Conservation (phyloP, 768 basidiomycete species). For the Lactifluus piperatus region DNA sequence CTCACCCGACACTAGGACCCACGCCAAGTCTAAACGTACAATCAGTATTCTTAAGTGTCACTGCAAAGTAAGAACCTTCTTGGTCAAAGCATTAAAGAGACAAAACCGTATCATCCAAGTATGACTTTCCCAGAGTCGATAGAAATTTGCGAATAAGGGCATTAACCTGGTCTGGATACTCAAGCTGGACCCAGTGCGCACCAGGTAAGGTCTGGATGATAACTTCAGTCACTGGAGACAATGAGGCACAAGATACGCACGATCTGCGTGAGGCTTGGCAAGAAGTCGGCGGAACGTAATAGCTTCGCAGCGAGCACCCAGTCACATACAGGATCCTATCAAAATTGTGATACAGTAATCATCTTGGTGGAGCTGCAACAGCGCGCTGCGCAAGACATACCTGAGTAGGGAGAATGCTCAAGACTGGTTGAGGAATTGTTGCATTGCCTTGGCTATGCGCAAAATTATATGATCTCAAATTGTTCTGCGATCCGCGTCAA, state of each 20-base stretch:
- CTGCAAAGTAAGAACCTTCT: no score
- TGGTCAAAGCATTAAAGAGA: no score
- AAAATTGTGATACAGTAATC: not conserved
- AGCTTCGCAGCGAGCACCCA: constrained; percentile 28
- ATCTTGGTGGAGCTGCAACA: not conserved
- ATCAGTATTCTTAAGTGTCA: no score
- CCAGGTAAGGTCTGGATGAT: constrained; percentile 37
- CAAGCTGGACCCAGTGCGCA: constrained; percentile 66
- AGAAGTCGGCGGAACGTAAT: constrained; percentile 24
- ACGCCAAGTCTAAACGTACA: not conserved
- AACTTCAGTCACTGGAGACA: not conserved
- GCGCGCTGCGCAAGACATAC: not conserved
- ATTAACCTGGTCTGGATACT: constrained; percentile 47
- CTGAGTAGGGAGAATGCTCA: constrained; percentile 33
- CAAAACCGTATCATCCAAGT: not conserved
- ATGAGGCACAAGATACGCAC: constrained; percentile 22
- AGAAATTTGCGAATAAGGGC: constrained; percentile 44
- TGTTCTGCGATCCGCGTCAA: constrained; percentile 27
- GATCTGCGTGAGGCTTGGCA: constrained; percentile 30
- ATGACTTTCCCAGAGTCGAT: constrained; percentile 4
- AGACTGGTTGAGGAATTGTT: constrained; percentile 33
- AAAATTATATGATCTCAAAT: constrained; percentile 29
- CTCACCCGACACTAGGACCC: no score
- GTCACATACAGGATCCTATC: constrained; percentile 37
- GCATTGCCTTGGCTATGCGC: constrained; percentile 34